Evolutionary conservation across 208 protist genomes (phyloP).

Genomic region (Trypanosoma congolense): DNA sequence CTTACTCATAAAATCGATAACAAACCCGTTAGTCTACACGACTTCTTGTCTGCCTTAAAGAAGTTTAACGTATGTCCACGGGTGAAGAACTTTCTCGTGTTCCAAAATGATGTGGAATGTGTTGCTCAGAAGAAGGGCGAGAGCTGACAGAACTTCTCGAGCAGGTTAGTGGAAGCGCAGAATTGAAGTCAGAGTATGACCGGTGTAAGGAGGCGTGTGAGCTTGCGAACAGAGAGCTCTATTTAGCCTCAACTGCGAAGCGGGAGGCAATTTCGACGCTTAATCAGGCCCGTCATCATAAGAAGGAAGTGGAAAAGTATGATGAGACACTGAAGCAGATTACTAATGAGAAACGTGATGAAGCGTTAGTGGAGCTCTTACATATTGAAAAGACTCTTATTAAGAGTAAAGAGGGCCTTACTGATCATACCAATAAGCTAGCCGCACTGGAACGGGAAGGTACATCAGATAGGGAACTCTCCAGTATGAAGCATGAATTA

Average conservation of each 20-base stretch:
- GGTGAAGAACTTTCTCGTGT: constrained; percentile 94
- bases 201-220: constrained; percentile 52
- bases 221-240: constrained; percentile 72
- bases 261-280: constrained; percentile 87
- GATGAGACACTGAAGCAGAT: constrained; percentile 47
- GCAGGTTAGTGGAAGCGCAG: constrained; percentile 90
- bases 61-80: constrained; percentile 84
- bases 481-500: constrained; percentile 77
- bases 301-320: constrained; percentile 94
- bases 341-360: constrained; percentile 49
- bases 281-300: constrained; percentile 92
- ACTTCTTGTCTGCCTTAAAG: constrained; percentile 82
- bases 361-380: constrained; percentile 88
- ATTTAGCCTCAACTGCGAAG: constrained; percentile 82
- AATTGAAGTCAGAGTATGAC: constrained; percentile 93
- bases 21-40: constrained; percentile 55
- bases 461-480: constrained; percentile 53
- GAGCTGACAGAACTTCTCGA: constrained; percentile 97
- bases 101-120: constrained; percentile 96
- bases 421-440: constrained; percentile 46
- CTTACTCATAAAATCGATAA: constrained; percentile 77
- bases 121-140: constrained; percentile 92
- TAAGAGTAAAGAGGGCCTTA: constrained; percentile 63
- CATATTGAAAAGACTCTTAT: constrained; percentile 77
- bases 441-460: constrained; percentile 64